phyloP scores from a whole-genome alignment of 1,284 basidiomycete genomes.

The Exobasidium cylindrosporum region DNA sequence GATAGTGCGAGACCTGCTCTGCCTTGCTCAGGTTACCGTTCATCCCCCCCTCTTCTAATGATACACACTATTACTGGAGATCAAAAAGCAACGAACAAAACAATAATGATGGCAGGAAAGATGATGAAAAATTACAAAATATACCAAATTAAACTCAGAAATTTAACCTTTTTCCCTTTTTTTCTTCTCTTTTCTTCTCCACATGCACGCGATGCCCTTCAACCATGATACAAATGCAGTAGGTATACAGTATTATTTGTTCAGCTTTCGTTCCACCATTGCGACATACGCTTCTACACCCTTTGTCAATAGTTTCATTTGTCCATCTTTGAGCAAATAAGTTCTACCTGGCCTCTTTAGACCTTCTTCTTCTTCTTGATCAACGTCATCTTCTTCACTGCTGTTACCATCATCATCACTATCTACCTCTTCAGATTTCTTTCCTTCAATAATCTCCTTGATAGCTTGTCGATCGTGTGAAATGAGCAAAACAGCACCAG shows the following conservation, averaged over 20 bases:
- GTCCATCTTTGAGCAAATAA: slow-evolving; percentile 58
- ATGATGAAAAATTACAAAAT: no score
- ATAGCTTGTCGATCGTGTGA: slow-evolving; percentile 65
- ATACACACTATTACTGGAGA: no score
- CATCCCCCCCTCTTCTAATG: no score
- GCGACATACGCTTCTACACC: slow-evolving; percentile 59
- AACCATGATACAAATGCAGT: no score
- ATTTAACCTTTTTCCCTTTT: no score
- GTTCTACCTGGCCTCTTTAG: slow-evolving; percentile 55
- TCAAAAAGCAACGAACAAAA: no score
- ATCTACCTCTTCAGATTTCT: slow-evolving; percentile 23
- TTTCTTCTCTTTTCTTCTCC: no score
- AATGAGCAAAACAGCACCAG: slow-evolving; percentile 66
- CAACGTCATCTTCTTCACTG: neutral
- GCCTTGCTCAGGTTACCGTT: no score
- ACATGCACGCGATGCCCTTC: no score
- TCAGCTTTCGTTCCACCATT: slow-evolving; percentile 39
- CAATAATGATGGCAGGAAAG: no score
- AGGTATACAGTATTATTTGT: no score
- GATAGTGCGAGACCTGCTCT: slow-evolving; percentile 6
- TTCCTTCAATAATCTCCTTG: slow-evolving; percentile 34
- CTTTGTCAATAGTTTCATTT: slow-evolving; percentile 57
- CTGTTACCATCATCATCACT: neutral
- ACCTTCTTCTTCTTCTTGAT: slow-evolving; percentile 20
- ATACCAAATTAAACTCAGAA: no score